Base-by-base conservation (phyloP, 116 monocot genomes). In the Posidonia oceanica region DNA sequence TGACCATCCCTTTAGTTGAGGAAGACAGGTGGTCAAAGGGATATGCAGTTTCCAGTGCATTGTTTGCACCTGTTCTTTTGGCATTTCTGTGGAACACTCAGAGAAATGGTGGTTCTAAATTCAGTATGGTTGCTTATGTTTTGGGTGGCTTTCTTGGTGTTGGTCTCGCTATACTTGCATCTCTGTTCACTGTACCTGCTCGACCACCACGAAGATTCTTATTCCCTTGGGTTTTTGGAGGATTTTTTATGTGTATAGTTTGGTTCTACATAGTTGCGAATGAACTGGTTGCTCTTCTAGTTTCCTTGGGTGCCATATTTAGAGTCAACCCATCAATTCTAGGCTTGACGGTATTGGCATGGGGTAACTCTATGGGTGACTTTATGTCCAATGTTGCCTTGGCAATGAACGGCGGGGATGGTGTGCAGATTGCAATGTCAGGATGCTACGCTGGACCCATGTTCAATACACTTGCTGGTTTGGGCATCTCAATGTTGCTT, bases 341-440 rank as follows among this genome's bases (percentile, higher is more conserved):
- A 23, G 99, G 93, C 64, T 54, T 99, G 65, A 99, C 99, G 11
- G 93, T 99, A 4, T 75, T 99, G 74, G 99, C 99, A 66, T 99
- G 99, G 99, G 99, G 99, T 17, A 99, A 99, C 78, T 99, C 99
- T 14, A 99, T 99, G 91, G 99, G 99, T 36, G 99, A 99, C 71
- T 75, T 99, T 64, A 78, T 93, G 87, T 99, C 99, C 48, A 99
- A 99, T 78, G 81, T 91, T 55, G 86, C 99, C 55, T 72, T 99
- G 75, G 85, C 99, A 3, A 59, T 93, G 75, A 90, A 88, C 61
- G 90, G 93, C 5, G 90, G 86, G 36, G 93, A 99, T 68, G 85
- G 99, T 1, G 82, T 83, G 72, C 99, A 99, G 71, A 93, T 99
- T 80, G 99, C 99, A 15, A 90, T 99, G 93, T 93, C 93, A 17